Base-by-base conservation (phyloP, 2,329 filamentous ascomycete species). In the Pseudogymnoascus sp. region DNA sequence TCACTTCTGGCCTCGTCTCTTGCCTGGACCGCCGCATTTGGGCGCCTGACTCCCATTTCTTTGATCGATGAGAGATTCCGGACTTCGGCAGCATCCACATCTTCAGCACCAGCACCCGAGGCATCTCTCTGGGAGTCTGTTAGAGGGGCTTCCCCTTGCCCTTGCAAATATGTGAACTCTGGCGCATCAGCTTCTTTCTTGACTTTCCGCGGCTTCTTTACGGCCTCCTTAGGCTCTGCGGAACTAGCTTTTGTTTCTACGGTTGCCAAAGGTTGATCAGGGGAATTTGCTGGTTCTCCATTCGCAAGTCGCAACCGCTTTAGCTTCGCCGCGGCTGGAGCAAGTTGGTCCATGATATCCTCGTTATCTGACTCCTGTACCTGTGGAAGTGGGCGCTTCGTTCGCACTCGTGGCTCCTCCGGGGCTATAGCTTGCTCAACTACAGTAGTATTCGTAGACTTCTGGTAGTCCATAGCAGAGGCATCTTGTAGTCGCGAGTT, bases 31-130 rank as follows among this genome's bases (percentile, higher is more conserved):
- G 68, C 72, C 31, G 68, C 63, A 62, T 70, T 65, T 61, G 69
- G 69, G 66, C 71, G 63, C 23, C 79, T 82, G 0, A 97, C 73
- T 7, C 88, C 81, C 76, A 96, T 90, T 66, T 88, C 83, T 71
- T 95, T 90, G 1, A 96, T 82, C 15, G 92, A 84, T 2, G 89
- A 88, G 2, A 96, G 78, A 13, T 87, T 85, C 26, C 87, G 86
- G 65, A 96, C 87, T 44, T 88, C 83, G 1, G 85, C 82, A 31
- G 96, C 82, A 65, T 93, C 87, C 62, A 93, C 77, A 81, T 84
- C 65, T 88, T 84, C 79, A 89, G 44, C 70, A 82, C 67, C 76
- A 79, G 69, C 74, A 56, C 81, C 86, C 59, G 79, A 75, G 29
- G 81, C 79, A 65, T 83, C 81, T 13, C 79, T 79, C 70, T 88